Conservation (phyloP, 495 filamentous ascomycete species). For the Trichoderma erinaceum region DNA sequence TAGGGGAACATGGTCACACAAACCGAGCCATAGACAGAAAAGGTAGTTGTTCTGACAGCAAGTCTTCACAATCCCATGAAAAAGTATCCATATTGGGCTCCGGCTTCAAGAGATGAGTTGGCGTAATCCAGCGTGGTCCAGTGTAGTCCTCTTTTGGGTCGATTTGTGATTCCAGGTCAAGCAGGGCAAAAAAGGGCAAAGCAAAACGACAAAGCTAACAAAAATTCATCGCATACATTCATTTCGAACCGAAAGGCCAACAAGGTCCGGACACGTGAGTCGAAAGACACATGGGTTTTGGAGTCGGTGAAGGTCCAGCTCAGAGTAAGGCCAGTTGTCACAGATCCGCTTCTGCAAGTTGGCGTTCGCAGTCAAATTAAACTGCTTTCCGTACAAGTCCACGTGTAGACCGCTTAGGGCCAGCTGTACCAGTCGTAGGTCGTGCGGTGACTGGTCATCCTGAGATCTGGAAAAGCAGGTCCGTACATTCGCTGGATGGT, state of each 20-base stretch:
- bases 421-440: conserved; percentile 10
- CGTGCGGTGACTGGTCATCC: conserved; percentile 4
- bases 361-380: conserved; percentile 11
- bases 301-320: conserved; percentile 13
- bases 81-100: background rate
- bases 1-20: conserved; percentile 34
- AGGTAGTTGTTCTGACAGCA: conserved; percentile 9
- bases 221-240: conserved; percentile 15
- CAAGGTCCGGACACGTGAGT: conserved; percentile 11
- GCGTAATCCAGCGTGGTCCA: background rate
- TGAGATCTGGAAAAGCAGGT: conserved; percentile 11
- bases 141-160: background rate
- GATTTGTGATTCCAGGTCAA: conserved; percentile 1
- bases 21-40: conserved; percentile 23
- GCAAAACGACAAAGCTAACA: background rate
- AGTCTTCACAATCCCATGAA: conserved; percentile 11
- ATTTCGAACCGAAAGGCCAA: conserved; percentile 10
- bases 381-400: conserved; percentile 4
- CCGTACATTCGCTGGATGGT: conserved; percentile 1
- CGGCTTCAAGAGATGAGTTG: conserved; percentile 11
- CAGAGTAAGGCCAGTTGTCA: conserved; percentile 12
- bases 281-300: background rate
- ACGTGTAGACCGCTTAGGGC: conserved; percentile 8
- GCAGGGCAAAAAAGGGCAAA: background rate
- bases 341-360: conserved; percentile 9